phyloP scores from a whole-genome alignment of 768 basidiomycete genomes.

The Chiua virens region DNA sequence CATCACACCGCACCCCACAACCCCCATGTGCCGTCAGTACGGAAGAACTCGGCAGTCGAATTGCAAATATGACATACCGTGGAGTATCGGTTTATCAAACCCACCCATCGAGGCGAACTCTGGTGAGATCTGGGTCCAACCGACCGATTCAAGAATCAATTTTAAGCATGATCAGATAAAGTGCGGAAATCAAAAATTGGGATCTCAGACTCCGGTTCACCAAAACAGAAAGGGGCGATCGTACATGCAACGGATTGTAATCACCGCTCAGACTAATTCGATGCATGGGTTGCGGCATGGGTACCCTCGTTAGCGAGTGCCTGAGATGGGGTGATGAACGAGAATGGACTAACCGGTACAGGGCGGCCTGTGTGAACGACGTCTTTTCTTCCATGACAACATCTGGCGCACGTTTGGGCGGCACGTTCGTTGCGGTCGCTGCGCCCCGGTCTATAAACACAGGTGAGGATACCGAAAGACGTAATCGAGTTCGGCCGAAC shows the following conservation, averaged over 20 bases:
- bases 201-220: background rate
- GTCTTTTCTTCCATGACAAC: conserved; percentile 90
- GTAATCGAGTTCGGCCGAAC: conserved; percentile 19
- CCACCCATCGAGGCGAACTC: conserved; percentile 95
- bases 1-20: background rate
- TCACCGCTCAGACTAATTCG: conserved; percentile 79
- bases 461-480: background rate
- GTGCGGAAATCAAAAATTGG: background rate
- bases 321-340: background rate
- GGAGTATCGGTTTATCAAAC: conserved; percentile 86
- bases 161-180: background rate
- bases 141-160: background rate
- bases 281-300: background rate
- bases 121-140: conserved; percentile 68
- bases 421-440: conserved; percentile 77
- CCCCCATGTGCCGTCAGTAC: background rate
- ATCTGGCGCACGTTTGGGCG: conserved; percentile 84
- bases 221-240: conserved; percentile 17
- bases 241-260: conserved; percentile 83
- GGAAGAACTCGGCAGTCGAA: background rate
- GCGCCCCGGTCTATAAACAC: conserved; percentile 74
- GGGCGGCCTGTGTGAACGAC: conserved; percentile 72
- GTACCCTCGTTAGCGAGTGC: conserved; percentile 2
- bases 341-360: conserved; percentile 71
- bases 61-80: conserved; percentile 40